Conservation (phyloP, 208 protist species). For the Trypanosoma congolense region DNA sequence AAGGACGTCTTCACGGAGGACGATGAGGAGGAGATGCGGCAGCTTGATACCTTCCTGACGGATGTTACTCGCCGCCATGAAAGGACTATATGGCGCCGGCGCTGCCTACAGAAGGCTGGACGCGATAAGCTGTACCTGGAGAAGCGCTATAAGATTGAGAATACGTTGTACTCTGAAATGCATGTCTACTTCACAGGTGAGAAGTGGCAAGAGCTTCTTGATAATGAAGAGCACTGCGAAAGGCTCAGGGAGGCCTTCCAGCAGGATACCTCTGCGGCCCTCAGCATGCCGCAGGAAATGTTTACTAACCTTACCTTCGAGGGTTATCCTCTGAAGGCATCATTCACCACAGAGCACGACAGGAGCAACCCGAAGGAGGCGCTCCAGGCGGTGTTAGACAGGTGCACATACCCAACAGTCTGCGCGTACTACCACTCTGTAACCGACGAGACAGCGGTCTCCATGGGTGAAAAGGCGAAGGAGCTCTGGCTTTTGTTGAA, state of each 20-base stretch:
- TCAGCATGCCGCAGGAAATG: conserved; percentile 39
- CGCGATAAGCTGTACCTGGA: conserved; percentile 60
- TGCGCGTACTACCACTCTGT: conserved; percentile 64
- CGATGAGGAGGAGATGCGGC: conserved; percentile 68
- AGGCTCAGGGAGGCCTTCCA: conserved; percentile 41
- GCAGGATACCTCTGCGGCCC: conserved; percentile 33
- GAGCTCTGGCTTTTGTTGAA: conserved; percentile 23
- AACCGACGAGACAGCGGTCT: conserved; percentile 48
- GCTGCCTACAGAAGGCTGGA: conserved; percentile 45
- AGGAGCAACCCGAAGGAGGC: conserved; percentile 47
- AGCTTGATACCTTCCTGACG: conserved; percentile 49
- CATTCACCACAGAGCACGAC: conserved; percentile 71
- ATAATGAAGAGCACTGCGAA: conserved; percentile 31
- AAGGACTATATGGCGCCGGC: conserved; percentile 51
- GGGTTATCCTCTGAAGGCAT: conserved; percentile 18
- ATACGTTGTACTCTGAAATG: conserved; percentile 52
- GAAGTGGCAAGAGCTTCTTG: conserved; percentile 42
- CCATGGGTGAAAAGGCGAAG: conserved; percentile 48
- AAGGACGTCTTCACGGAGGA: conserved; percentile 44
- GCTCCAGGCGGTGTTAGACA: conserved; percentile 60
- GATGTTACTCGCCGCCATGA: conserved; percentile 50
- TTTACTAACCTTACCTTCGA: conserved; percentile 24
- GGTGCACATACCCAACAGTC: conserved; percentile 45
- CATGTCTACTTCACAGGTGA: conserved; percentile 59
- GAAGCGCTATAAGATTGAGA: conserved; percentile 28